Base-by-base conservation (phyloP, 2,329 filamentous ascomycete genomes). In the Ophiostoma perfectum region DNA sequence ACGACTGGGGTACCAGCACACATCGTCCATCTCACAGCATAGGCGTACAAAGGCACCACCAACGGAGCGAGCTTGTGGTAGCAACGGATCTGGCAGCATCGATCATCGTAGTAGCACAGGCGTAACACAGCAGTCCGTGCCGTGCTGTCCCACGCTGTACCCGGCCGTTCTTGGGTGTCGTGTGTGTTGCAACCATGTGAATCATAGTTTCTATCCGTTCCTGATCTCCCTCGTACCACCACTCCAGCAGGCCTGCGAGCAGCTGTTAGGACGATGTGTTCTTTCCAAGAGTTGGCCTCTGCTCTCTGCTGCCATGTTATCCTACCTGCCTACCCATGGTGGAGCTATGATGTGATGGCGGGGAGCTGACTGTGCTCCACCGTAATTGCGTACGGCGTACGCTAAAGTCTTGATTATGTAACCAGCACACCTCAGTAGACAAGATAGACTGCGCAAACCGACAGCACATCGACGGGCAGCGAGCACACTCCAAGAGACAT, bases 341-440 rank as follows among this genome's bases (percentile, higher is more conserved):
- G 49, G 49, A 55, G 49, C 49, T 55, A 60, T 36, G 55, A 60
- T 60, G 55, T 60, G 55, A 60, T 60, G 55, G 55, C 55, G 55
- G 55, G 55, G 55, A 55, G 18, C 49, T 18, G 49, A 27, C 27
- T 3, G 55, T 18, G 49, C 5, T 12, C 55, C 55, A 60, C 55
- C 27, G 27, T 60, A 60, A 38, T 55, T 27, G 18, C n/a, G 7
- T 52, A 52, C 18, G 27, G 47, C 16, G 7, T 52, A 36, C 8
- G 38, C 27, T 38, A 2, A 12, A 60, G 9, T 0, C 6, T 2
- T 60, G 55, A 36, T 60, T 60, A 60, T 60, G 16, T 60, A 60
- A 60, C 14, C 55, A 16, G 12, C 42, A 44, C 42, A 44, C 42
- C 42, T 44, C 42, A 5, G 2, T 60, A 9, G 55, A 39, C 55